A percentile compares a stretch with the other conserved stretches of the same genome.
phyloP scores from a whole-genome alignment of 164 flowering plant genomes.

The Umbellularia californica region DNA sequence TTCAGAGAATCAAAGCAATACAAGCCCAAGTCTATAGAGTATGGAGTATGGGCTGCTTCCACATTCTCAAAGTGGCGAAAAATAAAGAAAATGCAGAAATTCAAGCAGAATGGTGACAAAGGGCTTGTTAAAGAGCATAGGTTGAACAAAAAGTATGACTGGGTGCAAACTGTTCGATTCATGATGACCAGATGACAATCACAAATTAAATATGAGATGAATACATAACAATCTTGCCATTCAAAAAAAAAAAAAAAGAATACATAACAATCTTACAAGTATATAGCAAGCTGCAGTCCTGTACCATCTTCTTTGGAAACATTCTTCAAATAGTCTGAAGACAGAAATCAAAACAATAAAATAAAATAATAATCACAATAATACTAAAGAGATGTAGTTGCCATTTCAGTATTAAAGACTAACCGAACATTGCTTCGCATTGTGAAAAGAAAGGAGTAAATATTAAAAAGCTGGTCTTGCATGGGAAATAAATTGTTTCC shows the following conservation, averaged over 20 bases:
- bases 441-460: too few species aligned
- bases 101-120: not conserved
- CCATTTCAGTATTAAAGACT: too few species aligned
- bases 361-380: not conserved
- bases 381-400: not conserved
- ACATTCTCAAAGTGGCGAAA: not conserved
- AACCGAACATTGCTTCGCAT: too few species aligned
- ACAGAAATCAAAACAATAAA: not conserved
- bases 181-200: not conserved
- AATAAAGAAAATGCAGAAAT: not conserved
- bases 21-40: too few species aligned
- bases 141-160: not conserved
- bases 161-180: not conserved
- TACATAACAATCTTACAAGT: slow-evolving; percentile 51
- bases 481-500: too few species aligned
- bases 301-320: slow-evolving; percentile 96
- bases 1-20: too few species aligned
- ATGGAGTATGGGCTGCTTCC: not conserved
- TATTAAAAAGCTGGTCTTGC: too few species aligned
- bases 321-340: slow-evolving; percentile 91
- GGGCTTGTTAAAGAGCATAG: not conserved
- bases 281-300: slow-evolving; percentile 98
- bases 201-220: not conserved
- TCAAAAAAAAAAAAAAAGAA: too few species aligned
- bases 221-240: not conserved